Evolutionary conservation across 2,329 filamentous ascomycete genomes (phyloP).

Genomic region (Fusarium subglutinans): DNA sequence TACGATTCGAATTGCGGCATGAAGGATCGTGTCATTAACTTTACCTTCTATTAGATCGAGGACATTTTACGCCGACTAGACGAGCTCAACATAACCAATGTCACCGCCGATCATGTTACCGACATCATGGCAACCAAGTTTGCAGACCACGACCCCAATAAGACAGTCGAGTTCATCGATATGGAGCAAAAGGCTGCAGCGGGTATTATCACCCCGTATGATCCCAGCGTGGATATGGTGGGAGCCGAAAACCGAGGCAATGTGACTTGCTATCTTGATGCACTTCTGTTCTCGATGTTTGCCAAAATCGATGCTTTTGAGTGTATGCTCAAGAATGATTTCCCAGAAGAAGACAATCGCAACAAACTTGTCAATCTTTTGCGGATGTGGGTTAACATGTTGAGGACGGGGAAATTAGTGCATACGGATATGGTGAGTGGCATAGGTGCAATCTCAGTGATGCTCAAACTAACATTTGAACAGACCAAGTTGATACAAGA

Average conservation of each 20-base stretch:
- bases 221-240: slow-evolving; percentile 75
- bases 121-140: slow-evolving; percentile 68
- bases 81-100: slow-evolving; percentile 56
- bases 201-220: slow-evolving; percentile 79
- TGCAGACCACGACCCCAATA: slow-evolving; percentile 75
- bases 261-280: slow-evolving; percentile 95
- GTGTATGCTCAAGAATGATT: slow-evolving; percentile 85
- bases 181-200: slow-evolving; percentile 84
- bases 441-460: background rate
- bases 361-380: slow-evolving; percentile 80
- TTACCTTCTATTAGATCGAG: slow-evolving; percentile 49
- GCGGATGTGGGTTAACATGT: slow-evolving; percentile 91
- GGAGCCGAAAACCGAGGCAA: slow-evolving; percentile 87
- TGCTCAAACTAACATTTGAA: slow-evolving; percentile 31
- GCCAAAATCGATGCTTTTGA: slow-evolving; percentile 90
- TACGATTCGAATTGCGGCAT: slow-evolving; percentile 32
- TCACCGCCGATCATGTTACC: slow-evolving; percentile 66
- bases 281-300: slow-evolving; percentile 95
- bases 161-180: slow-evolving; percentile 78
- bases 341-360: slow-evolving; percentile 72
- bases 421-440: slow-evolving; percentile 79
- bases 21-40: slow-evolving; percentile 21
- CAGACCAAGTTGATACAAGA: slow-evolving; percentile 87
- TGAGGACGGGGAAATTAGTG: slow-evolving; percentile 86
- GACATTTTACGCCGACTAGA: slow-evolving; percentile 52